Percentiles rank a stretch among this genome's conserved stretches.
phyloP scores from a whole-genome alignment of 1,284 basidiomycete genomes.

The Rhodotorula glutinis region DNA sequence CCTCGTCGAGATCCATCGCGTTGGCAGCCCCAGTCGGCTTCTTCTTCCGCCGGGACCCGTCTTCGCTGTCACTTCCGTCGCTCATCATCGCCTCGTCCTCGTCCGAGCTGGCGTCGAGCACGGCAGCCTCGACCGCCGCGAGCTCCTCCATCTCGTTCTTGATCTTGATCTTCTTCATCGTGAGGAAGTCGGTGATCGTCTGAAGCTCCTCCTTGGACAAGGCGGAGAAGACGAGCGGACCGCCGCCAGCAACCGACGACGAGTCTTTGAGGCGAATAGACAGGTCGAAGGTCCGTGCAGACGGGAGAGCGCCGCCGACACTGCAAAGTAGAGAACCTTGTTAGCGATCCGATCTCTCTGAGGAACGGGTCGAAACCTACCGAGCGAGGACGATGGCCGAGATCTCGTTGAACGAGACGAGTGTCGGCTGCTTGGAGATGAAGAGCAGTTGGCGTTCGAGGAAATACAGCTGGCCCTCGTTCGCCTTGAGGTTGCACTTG shows the following conservation, averaged over 20 bases:
- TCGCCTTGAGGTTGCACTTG: constrained; percentile 96
- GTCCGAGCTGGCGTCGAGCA: constrained; percentile 75
- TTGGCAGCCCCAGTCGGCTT: not conserved
- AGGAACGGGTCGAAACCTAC: constrained; percentile 43
- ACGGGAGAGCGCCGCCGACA: constrained; percentile 83
- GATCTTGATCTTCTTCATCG: constrained; percentile 84
- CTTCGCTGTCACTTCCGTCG: constrained; percentile 20
- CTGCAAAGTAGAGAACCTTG: constrained; percentile 45
- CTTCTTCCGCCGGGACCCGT: constrained; percentile 5
- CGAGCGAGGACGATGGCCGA: constrained; percentile 90
- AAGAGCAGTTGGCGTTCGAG: constrained; percentile 98
- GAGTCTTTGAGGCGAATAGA: constrained; percentile 75
- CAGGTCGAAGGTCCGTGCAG: constrained; percentile 91
- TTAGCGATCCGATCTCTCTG: too few relatives aligned
- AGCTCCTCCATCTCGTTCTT: constrained; percentile 97
- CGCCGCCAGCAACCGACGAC: constrained; percentile 58
- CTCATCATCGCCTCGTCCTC: constrained; percentile 56
- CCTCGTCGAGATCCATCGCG: constrained; percentile 24
- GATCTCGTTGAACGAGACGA: constrained; percentile 87
- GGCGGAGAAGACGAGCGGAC: constrained; percentile 73
- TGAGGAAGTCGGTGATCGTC: constrained; percentile 76
- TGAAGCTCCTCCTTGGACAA: constrained; percentile 96
- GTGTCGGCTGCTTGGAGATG: constrained; percentile 91
- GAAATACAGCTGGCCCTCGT: constrained; percentile 95
- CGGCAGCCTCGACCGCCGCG: constrained; percentile 64